Base-by-base conservation (phyloP, 2,329 filamentous ascomycete species). In the Diaporthe australafricana region DNA sequence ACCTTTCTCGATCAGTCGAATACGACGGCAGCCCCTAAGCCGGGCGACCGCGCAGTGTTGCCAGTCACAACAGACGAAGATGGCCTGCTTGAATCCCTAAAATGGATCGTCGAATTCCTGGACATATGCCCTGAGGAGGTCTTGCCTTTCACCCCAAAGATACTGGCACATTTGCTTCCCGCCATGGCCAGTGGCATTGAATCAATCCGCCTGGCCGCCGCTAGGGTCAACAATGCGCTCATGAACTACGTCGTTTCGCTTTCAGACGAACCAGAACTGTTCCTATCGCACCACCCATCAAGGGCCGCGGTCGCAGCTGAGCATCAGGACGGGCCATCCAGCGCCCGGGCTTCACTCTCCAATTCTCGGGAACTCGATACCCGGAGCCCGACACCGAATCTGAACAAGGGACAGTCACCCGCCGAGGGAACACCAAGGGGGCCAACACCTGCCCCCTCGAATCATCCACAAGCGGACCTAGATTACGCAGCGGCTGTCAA, bases 111-210 rank as follows among this genome's bases (percentile, higher is more conserved):
- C 75, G 93, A 93, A 72, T 98, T 99, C 80, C 93, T 99, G 76
- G 95, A 98, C 75, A 98, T 99, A 56, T 98, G 95, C 77, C 96
- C 96, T 0, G 96, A 98, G 79, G 96, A 99, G 78, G 97, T 99
- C 5, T 87, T 99, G 52, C 93, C 94, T 5, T 98, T 98, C 80
- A 96, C 97, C 0, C 97, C 97, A 27, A 94, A 94, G 76, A 92
- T 99, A 38, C 85, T 99, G 53, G 94, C 95, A 1, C 94, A 98
- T 78, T 93, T 99, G 70, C 88, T 99, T 35, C 97, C 96, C 20
- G 95, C 95, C 35, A 94, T 99, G 89, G 96, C 96, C 6, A 97
- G 95, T 78, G 94, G 93, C 67, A 93, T 96, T 16, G 95, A 98
- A 75, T 91, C 92, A 53, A 97, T 98, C 74, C 92, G 95, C 60